Conservation (phyloP, 768 basidiomycete species). For the Clavaria fumosa region DNA sequence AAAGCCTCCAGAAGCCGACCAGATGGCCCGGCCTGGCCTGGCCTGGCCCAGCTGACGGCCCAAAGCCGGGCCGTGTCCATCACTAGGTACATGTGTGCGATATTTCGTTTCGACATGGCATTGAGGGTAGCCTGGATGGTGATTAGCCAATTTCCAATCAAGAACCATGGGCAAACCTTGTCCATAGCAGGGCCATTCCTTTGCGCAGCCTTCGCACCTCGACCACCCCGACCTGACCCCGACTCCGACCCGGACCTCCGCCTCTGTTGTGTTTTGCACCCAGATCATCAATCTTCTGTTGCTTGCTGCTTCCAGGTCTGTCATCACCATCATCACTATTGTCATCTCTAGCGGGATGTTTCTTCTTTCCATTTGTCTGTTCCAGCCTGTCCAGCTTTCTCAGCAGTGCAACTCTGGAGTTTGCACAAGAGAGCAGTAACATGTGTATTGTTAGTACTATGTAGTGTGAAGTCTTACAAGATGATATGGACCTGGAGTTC, state of each 20-base stretch:
- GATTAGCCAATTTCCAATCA: too few species aligned
- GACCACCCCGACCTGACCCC: neutral
- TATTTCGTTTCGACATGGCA: neutral
- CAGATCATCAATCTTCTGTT: neutral
- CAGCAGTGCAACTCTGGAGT: neutral
- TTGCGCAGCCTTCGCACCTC: neutral
- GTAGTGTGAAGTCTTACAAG: too few species aligned
- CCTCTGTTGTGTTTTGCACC: conserved; percentile 8
- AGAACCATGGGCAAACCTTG: neutral
- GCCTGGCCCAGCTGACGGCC: too few species aligned
- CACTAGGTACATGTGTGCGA: neutral
- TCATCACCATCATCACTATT: conserved; percentile 11
- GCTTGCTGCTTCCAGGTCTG: conserved; percentile 1
- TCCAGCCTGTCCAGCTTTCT: conserved; percentile 1
- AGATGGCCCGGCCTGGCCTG: too few species aligned
- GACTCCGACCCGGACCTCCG: too few species aligned
- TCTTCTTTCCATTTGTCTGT: conserved; percentile 3
- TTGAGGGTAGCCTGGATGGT: conserved; percentile 9
- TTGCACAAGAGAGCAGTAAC: too few species aligned
- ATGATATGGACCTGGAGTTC: too few species aligned
- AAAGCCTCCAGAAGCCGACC: too few species aligned
- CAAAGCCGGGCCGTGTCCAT: too few species aligned
- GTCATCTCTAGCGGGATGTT: conserved; percentile 10
- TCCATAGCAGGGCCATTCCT: neutral
- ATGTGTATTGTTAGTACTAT: too few species aligned